Evolutionary conservation across 257 asterid species (phyloP).

Genomic region (Echites panduratus): DNA sequence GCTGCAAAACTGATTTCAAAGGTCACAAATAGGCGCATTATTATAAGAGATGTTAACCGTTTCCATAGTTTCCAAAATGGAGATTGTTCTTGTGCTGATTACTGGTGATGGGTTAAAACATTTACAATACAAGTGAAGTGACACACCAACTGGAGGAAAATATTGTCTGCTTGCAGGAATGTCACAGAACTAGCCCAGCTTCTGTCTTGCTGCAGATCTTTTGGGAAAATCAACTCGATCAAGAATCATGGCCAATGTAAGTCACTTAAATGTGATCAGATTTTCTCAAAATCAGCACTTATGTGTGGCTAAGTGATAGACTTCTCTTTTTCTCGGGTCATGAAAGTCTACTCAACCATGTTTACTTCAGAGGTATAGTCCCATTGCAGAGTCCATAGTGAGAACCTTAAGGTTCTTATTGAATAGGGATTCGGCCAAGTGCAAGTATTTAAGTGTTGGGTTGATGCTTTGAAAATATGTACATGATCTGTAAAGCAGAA

Average conservation of each 20-base stretch:
- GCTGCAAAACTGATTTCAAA: constrained; percentile 56
- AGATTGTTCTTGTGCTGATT: constrained; percentile 68
- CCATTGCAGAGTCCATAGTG: not conserved
- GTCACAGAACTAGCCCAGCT: not conserved
- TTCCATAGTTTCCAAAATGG: constrained; percentile 65
- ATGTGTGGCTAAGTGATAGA: not conserved
- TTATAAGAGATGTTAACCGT: constrained; percentile 67
- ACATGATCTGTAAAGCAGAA: not conserved
- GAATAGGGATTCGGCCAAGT: not conserved
- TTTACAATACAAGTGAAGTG: not conserved
- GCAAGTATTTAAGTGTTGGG: not conserved
- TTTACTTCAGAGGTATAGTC: not conserved
- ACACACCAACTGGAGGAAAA: not conserved
- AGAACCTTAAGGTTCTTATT: not conserved
- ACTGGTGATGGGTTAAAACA: constrained; percentile 38
- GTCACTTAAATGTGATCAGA: not conserved
- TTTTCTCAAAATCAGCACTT: not conserved
- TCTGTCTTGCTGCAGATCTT: not conserved
- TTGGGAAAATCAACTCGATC: not conserved
- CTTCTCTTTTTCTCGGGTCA: not conserved
- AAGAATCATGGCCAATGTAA: not conserved
- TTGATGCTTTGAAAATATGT: not conserved
- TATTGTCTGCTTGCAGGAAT: not conserved
- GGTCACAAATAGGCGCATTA: constrained; percentile 49
- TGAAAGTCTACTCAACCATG: not conserved